These are phyloP conservation scores for Schrenkiella parvula DNA, from an alignment of 345 rosid genomes.

Conservation along the genomic window DNA sequence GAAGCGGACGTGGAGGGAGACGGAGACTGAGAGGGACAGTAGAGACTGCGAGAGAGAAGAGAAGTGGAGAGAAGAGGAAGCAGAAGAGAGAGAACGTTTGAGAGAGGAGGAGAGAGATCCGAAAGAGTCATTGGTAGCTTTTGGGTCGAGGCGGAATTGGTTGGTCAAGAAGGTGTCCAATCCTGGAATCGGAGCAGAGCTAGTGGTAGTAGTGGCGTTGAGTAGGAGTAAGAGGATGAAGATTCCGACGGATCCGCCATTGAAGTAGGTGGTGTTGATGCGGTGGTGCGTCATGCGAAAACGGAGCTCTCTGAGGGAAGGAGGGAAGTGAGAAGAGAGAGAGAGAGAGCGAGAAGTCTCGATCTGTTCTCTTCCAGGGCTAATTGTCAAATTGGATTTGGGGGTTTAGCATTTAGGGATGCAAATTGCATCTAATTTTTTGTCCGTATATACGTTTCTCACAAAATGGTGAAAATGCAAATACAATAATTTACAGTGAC, in stretches of 20 bases:
- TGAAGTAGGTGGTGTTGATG: conserved; percentile 1
- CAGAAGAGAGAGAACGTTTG: conserved; percentile 48
- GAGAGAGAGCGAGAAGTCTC: neutral
- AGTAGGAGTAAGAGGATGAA: conserved; percentile 26
- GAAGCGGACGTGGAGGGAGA: conserved; percentile 58
- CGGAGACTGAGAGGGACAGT: conserved; percentile 48
- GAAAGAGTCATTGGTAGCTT: conserved; percentile 61
- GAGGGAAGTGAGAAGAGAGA: neutral
- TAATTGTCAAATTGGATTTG: neutral
- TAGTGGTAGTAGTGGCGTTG: neutral
- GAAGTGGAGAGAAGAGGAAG: conserved; percentile 33
- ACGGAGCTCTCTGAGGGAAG: neutral
- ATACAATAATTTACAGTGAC: too few relatives aligned
- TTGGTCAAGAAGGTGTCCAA: conserved; percentile 57
- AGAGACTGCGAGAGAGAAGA: conserved; percentile 41
- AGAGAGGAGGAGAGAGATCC: conserved; percentile 55
- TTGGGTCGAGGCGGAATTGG: conserved; percentile 58
- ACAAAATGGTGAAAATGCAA: neutral
- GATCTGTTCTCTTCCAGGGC: neutral
- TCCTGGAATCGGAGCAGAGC: conserved; percentile 46
- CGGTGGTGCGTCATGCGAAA: conserved; percentile 29
- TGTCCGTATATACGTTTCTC: neutral
- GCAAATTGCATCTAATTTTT: neutral
- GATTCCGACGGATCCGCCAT: conserved; percentile 28
- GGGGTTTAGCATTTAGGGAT: neutral